phyloP scores from a whole-genome alignment of 352 stramenopile genomes.

The Pythium phragmitis region DNA sequence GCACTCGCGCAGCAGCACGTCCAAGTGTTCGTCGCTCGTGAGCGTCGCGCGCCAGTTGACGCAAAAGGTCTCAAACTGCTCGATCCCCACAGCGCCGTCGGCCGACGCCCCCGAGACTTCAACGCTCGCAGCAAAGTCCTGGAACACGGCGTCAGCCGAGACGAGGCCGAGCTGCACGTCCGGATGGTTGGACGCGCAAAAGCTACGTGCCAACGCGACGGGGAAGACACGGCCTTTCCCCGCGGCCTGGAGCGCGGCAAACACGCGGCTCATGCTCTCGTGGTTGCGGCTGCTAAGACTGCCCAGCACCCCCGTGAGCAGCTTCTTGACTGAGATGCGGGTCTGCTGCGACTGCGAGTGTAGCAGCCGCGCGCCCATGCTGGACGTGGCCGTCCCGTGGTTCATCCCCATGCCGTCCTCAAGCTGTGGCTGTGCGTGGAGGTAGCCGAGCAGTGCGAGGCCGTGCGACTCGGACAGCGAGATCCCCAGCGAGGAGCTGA shows the following conservation, averaged over 20 bases:
- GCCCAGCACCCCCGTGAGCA: slow-evolving; percentile 44
- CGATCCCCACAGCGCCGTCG: slow-evolving; percentile 46
- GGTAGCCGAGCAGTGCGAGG: slow-evolving; percentile 47
- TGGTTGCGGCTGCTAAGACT: slow-evolving; percentile 35
- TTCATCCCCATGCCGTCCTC: slow-evolving; percentile 1
- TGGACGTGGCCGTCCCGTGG: not conserved
- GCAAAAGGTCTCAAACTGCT: slow-evolving; percentile 69
- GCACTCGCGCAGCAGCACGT: slow-evolving; percentile 61
- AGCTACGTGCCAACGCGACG: slow-evolving; percentile 54
- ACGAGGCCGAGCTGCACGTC: slow-evolving; percentile 53
- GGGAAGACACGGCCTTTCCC: slow-evolving; percentile 68
- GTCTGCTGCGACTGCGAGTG: slow-evolving; percentile 35
- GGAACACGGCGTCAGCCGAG: slow-evolving; percentile 43
- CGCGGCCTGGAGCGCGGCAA: slow-evolving; percentile 36
- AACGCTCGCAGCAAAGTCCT: slow-evolving; percentile 70
- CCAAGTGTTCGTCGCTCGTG: slow-evolving; percentile 53
- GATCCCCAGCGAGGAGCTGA: slow-evolving; percentile 40
- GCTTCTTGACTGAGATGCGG: slow-evolving; percentile 38
- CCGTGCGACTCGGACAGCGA: slow-evolving; percentile 44
- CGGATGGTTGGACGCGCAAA: slow-evolving; percentile 54
- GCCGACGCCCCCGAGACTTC: slow-evolving; percentile 40
- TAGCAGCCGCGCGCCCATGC: slow-evolving; percentile 38
- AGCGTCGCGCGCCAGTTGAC: slow-evolving; percentile 51
- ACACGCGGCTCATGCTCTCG: slow-evolving; percentile 42
- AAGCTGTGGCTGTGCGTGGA: slow-evolving; percentile 35